Conservation (phyloP, 345 rosid genomes). For the Kandelia obovata region DNA sequence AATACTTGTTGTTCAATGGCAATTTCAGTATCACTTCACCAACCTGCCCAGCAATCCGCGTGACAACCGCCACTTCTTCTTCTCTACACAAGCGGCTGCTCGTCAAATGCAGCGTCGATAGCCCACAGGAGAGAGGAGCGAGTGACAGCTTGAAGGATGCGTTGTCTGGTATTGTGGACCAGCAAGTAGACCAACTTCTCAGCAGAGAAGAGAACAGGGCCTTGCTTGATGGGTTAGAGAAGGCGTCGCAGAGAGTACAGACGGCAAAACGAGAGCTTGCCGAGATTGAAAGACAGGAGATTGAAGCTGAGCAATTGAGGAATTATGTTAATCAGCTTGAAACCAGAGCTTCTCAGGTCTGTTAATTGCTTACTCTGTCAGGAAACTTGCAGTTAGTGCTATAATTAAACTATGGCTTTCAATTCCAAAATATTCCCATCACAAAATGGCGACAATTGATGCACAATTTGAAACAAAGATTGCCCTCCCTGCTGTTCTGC, state of each 20-base stretch:
- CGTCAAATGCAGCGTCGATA: slow-evolving; percentile 32
- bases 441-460: too few species aligned
- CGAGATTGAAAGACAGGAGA: slow-evolving; percentile 70
- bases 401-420: too few species aligned
- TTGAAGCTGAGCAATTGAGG: slow-evolving; percentile 49
- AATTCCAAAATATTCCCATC: too few species aligned
- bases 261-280: slow-evolving; percentile 61
- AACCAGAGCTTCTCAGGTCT: slow-evolving; percentile 66
- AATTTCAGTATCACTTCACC: slow-evolving; percentile 10
- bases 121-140: slow-evolving; percentile 21
- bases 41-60: slow-evolving; percentile 5
- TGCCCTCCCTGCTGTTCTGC: too few species aligned
- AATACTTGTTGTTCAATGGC: not conserved
- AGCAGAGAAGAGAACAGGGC: slow-evolving; percentile 64
- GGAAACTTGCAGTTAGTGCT: not conserved
- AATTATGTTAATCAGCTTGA: slow-evolving; percentile 56
- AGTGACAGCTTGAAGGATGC: slow-evolving; percentile 48
- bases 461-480: too few species aligned
- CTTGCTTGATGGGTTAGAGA: slow-evolving; percentile 71
- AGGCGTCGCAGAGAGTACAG: slow-evolving; percentile 72
- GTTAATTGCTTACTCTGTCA: not conserved
- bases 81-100: slow-evolving; percentile 17
- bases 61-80: slow-evolving; percentile 9
- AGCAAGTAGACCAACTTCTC: slow-evolving; percentile 65
- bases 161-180: slow-evolving; percentile 56